Evolutionary conservation across 2,329 filamentous ascomycete species (phyloP).

Genomic region (Fusarium fujikuroi): DNA sequence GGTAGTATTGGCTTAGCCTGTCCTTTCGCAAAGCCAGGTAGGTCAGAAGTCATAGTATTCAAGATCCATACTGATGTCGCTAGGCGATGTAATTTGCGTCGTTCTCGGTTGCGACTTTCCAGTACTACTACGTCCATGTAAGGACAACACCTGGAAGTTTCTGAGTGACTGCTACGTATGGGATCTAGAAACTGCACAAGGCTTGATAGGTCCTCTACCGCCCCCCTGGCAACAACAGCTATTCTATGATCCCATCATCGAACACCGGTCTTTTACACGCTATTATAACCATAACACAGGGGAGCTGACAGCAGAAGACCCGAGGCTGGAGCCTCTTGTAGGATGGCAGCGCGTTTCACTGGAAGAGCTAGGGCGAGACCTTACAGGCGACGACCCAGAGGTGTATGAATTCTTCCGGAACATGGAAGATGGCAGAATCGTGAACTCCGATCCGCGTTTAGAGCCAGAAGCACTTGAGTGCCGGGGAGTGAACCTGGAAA

Average conservation of each 20-base stretch:
- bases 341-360: neutral
- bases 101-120: neutral
- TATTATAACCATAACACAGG: neutral
- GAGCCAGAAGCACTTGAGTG: neutral
- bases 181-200: neutral
- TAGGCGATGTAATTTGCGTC: neutral
- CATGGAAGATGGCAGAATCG: neutral
- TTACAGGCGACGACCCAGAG: neutral
- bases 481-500: neutral
- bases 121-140: neutral
- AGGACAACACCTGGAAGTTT: neutral
- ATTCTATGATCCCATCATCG: neutral
- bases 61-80: fast-evolving
- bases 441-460: neutral
- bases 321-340: neutral
- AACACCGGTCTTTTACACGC: fast-evolving
- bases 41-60: fast-evolving
- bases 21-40: neutral
- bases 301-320: neutral
- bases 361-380: neutral
- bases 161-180: neutral
- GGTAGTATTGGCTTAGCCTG: neutral
- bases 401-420: neutral
- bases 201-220: neutral
- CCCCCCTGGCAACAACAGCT: neutral